Conservation (phyloP, 139 green algal genomes). For the Chloropicon primus region DNA sequence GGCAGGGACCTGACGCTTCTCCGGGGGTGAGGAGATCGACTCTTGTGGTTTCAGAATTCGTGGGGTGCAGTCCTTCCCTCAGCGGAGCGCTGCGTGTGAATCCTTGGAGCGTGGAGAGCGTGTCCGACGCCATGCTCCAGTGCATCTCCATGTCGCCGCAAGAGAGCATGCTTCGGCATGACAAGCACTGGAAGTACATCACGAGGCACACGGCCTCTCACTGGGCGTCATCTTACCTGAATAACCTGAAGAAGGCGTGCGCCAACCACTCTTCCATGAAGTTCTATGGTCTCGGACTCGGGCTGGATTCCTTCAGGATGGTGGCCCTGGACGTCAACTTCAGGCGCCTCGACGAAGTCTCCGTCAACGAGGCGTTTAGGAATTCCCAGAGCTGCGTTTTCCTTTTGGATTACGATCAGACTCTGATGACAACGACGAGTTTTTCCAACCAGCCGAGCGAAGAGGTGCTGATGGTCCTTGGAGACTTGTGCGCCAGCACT, state of each 20-base stretch:
- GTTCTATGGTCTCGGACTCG: constrained; percentile 93
- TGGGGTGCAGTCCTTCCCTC: constrained; percentile 88
- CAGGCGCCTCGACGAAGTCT: constrained; percentile 55
- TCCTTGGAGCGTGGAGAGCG: constrained; percentile 79
- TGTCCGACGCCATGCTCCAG: constrained; percentile 78
- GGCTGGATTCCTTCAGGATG: constrained; percentile 90
- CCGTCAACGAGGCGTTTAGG: constrained; percentile 39
- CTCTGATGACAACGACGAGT: constrained; percentile 45
- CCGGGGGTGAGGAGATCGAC: not conserved
- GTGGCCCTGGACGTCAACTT: constrained; percentile 89
- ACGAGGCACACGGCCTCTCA: constrained; percentile 79
- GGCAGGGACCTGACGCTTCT: constrained; percentile 41
- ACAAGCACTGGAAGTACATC: constrained; percentile 97
- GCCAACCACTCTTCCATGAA: constrained; percentile 65
- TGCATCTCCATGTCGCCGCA: constrained; percentile 42
- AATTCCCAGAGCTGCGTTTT: constrained; percentile 46
- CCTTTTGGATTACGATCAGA: constrained; percentile 96
- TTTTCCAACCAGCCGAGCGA: not conserved
- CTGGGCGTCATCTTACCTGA: constrained; percentile 53
- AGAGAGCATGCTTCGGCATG: constrained; percentile 71
- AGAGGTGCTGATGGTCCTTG: not conserved
- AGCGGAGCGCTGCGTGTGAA: constrained; percentile 91
- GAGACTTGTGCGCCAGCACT: not conserved
- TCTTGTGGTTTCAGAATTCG: constrained; percentile 66
- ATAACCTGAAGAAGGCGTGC: constrained; percentile 11